Base-by-base conservation (phyloP, 129 eudicot genomes). In the Escallonia rubra region DNA sequence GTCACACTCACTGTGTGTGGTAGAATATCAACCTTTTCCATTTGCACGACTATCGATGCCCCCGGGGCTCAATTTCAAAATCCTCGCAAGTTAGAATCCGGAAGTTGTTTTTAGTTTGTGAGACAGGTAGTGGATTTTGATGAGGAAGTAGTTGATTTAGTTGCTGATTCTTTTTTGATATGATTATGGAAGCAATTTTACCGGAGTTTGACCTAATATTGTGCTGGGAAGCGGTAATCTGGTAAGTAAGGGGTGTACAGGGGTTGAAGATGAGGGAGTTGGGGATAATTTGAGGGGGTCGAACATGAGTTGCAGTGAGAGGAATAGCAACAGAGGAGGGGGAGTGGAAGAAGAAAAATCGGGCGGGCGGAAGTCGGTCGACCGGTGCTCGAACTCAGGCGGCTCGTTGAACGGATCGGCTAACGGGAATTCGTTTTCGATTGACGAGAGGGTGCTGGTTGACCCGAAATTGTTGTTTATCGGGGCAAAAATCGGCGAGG, bases 401-500 rank as follows among this genome's bases (percentile, higher is more conserved):
- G 78, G 48, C 34, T 74, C 81, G n/a, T 69, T 72, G 4, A 82
- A 82, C 74, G 96, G 89, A 78, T 83, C 90, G 12, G 72, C 79
- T 70, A 45, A 74, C 1, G 71, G 72, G 59, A 64, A 69, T 4
- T 77, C 74, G 49, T 79, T 85, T 67, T 69, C 81, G 6, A 78
- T 93, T 63, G 98, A 93, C 79, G 85, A 89, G 54, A 79, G 83
- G 61, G 87, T 89, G 45, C 81, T 93, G 48, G 85, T 91, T 79
- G 96, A 91, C 71, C 98, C 98, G 0, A 91, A 83, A 53, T 54
- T 78, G 81, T 79, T 91, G 59, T 91, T 83, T 79, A 88, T 91
- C 40, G 98, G 96, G 53, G 45, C 87, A 0, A 88, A 91, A 70
- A 85, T 91, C 51, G 96, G 96, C 12, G 96, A 91, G 74, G 98